Evolutionary conservation across 345 rosid species (phyloP).

Genomic region (Cardiospermum halicacabum): DNA sequence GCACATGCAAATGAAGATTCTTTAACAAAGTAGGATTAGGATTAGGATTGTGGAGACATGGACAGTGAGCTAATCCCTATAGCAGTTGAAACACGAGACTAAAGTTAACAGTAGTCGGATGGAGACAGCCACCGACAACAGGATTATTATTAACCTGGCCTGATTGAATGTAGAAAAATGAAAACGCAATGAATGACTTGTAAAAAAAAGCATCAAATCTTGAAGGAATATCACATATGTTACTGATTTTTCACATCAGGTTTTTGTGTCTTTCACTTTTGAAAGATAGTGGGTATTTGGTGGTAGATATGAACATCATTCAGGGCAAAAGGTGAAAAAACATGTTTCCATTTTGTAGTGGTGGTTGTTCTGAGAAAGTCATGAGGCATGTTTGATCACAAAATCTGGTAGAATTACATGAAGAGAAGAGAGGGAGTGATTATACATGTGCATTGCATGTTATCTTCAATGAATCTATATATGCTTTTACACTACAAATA

Average conservation of each 20-base stretch:
- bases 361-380: neutral
- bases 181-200: constrained; percentile 2
- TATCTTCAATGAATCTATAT: neutral
- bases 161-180: neutral
- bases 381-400: neutral
- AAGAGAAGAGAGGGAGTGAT: neutral
- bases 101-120: constrained; percentile 21
- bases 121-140: constrained; percentile 16
- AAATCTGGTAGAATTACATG: neutral
- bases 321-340: neutral
- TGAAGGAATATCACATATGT: neutral
- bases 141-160: no score
- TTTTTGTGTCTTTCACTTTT: constrained; percentile 8
- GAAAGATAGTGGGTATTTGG: neutral
- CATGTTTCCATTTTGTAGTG: neutral
- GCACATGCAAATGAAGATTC: neutral
- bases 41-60: constrained; percentile 1
- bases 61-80: constrained; percentile 18
- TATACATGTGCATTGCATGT: neutral
- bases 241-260: neutral
- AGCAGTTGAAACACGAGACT: constrained; percentile 25
- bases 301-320: neutral
- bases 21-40: neutral
- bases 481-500: neutral
- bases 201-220: neutral